Percentiles rank a stretch among this genome's conserved stretches.
Conservation (phyloP, 257 asterid species). For the Lavandula angustifolia region DNA sequence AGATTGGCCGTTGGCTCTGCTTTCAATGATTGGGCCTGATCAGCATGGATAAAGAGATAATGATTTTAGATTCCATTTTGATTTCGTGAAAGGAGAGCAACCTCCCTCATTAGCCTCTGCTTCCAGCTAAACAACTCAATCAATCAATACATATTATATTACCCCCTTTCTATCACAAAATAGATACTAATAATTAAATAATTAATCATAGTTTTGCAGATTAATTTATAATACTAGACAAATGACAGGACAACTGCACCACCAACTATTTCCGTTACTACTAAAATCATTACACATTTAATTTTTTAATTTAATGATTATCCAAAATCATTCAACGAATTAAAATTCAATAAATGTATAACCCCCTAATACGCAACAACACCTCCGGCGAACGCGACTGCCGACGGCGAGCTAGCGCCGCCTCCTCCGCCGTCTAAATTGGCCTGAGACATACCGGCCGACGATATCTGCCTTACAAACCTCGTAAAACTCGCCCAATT, state of each 20-base stretch:
- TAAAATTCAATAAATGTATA: not conserved
- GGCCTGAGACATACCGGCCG: constrained; percentile 37
- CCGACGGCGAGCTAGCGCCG: constrained; percentile 38
- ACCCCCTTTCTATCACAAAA: too few relatives aligned
- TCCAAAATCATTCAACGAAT: not conserved
- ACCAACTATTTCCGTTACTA: constrained; percentile 1
- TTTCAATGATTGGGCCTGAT: too few relatives aligned
- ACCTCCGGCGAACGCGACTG: constrained; percentile 49
- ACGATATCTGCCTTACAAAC: constrained; percentile 65
- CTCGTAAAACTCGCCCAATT: constrained; percentile 63
- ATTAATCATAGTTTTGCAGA: not conserved
- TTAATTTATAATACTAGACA: constrained; percentile 6
- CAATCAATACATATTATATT: too few relatives aligned
- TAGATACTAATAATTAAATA: too few relatives aligned
- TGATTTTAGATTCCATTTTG: too few relatives aligned
- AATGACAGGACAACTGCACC: constrained; percentile 1
- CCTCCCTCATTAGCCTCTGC: too few relatives aligned
- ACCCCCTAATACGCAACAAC: constrained; percentile 44
- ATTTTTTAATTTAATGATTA: not conserved
- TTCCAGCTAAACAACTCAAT: too few relatives aligned
- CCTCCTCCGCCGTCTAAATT: constrained; percentile 56
- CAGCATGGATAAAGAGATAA: too few relatives aligned
- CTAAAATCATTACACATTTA: constrained; percentile 4
- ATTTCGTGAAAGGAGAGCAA: too few relatives aligned
- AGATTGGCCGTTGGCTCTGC: too few relatives aligned